A percentile compares a stretch with the other conserved stretches of the same genome.
These are phyloP conservation scores for Phanerodontia chrysosporium DNA, from an alignment of 768 basidiomycete species.

Conservation along the genomic window DNA sequence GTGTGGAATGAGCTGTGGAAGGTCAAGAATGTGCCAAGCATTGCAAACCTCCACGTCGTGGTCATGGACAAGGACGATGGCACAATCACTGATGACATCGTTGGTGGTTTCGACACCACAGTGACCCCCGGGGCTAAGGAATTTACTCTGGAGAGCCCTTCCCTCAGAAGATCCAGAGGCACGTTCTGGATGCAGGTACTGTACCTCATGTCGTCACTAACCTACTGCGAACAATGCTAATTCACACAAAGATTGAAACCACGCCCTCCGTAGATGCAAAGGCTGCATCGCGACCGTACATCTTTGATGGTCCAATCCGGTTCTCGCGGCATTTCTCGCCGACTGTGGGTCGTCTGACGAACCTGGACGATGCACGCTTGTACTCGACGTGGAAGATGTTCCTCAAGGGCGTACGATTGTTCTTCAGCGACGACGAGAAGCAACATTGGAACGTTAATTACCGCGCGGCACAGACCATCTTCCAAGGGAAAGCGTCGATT, in stretches of 20 bases:
- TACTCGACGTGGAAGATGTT: conserved; percentile 81
- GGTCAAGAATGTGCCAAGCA: conserved; percentile 66
- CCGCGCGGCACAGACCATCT: conserved; percentile 69
- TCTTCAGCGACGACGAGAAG: conserved; percentile 49
- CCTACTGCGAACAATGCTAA: neutral
- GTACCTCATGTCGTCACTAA: conserved; percentile 3
- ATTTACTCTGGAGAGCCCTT: conserved; percentile 50
- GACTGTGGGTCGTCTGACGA: conserved; percentile 60
- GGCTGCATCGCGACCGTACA: conserved; percentile 46
- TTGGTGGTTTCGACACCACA: conserved; percentile 58
- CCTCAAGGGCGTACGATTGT: conserved; percentile 52
- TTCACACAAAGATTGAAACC: conserved; percentile 47
- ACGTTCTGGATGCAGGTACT: conserved; percentile 74
- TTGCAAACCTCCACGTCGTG: conserved; percentile 54
- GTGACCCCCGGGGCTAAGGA: conserved; percentile 60
- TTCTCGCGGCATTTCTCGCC: conserved; percentile 71
- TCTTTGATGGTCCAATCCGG: conserved; percentile 71
- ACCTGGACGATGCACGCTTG: conserved; percentile 54
- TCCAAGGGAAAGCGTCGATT: conserved; percentile 55
- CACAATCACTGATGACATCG: conserved; percentile 51
- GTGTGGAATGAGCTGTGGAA: conserved; percentile 78
- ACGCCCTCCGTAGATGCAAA: conserved; percentile 37
- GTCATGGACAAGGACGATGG: conserved; percentile 70
- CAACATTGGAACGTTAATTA: conserved; percentile 69
- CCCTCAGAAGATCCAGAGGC: conserved; percentile 48